Conservation (phyloP, 306 rosid genomes). For the Begonia loranthoides region DNA sequence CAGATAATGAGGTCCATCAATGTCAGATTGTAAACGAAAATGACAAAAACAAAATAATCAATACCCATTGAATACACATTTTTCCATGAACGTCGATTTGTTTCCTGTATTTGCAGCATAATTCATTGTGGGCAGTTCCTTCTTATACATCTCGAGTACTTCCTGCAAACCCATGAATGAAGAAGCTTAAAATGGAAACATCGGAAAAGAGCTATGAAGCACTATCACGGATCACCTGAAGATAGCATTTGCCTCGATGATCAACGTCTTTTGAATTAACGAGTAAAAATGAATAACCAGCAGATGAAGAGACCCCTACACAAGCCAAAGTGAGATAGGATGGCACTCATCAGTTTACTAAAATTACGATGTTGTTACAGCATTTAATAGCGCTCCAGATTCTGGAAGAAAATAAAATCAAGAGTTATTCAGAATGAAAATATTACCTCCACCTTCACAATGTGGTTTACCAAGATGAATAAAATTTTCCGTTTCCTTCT, state of each 20-base stretch:
- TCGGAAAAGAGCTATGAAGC: background rate
- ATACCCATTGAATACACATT: slow-evolving; percentile 83
- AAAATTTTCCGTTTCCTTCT: slow-evolving; percentile 1
- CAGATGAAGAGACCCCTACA: slow-evolving; percentile 13
- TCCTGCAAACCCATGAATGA: slow-evolving; percentile 32
- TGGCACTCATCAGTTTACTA: background rate
- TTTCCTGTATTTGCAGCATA: slow-evolving; percentile 92
- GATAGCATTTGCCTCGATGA: slow-evolving; percentile 27
- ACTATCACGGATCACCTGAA: slow-evolving; percentile 37
- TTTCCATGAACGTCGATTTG: slow-evolving; percentile 62
- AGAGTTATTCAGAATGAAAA: background rate
- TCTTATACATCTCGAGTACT: slow-evolving; percentile 47
- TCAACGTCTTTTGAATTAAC: slow-evolving; percentile 60
- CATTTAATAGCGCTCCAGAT: background rate
- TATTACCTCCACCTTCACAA: slow-evolving; percentile 17
- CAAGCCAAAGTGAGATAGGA: background rate
- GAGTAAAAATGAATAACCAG: slow-evolving; percentile 25
- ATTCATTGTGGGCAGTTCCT: slow-evolving; percentile 79
- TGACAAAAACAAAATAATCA: background rate
- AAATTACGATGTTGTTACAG: slow-evolving; percentile 1
- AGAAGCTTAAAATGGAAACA: background rate
- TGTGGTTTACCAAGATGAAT: slow-evolving; percentile 11
- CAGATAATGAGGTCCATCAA: no score
- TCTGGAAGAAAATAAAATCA: background rate
- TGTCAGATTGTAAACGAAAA: background rate